phyloP scores from a whole-genome alignment of 352 stramenopile species.

The Pythium periplocum region DNA sequence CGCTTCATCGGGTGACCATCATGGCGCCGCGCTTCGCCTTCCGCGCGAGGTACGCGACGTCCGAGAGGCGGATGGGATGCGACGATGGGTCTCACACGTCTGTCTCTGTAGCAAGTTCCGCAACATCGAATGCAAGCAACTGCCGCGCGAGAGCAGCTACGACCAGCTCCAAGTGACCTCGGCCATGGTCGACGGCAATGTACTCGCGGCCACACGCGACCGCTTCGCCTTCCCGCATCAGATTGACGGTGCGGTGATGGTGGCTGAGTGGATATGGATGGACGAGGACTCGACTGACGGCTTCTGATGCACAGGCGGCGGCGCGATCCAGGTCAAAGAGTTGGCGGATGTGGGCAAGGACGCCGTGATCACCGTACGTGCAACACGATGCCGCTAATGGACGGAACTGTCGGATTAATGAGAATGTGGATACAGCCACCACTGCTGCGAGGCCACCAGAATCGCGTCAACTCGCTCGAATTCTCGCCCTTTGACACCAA shows the following conservation, averaged over 20 bases:
- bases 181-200: conserved; percentile 38
- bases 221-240: conserved; percentile 63
- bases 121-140: conserved; percentile 60
- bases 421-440: conserved; percentile 23
- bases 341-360: conserved; percentile 41
- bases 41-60: conserved; percentile 16
- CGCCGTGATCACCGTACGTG: conserved; percentile 19
- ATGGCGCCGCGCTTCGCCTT: conserved; percentile 20
- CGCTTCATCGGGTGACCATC: background rate
- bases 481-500: conserved; percentile 52
- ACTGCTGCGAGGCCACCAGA: conserved; percentile 53
- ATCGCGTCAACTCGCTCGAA: conserved; percentile 52
- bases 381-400: background rate
- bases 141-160: conserved; percentile 47
- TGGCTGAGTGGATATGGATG: background rate
- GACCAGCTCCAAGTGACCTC: conserved; percentile 60
- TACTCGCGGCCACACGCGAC: conserved; percentile 30
- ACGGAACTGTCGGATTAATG: background rate
- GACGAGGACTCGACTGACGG: background rate
- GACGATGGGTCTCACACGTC: background rate
- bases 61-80: background rate
- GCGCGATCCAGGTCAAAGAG: conserved; percentile 54
- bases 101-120: conserved; percentile 62
- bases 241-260: conserved; percentile 32
- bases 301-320: conserved; percentile 26